phyloP scores from a whole-genome alignment of 176 grass and related monocot species.

The Thinopyrum elongatum region DNA sequence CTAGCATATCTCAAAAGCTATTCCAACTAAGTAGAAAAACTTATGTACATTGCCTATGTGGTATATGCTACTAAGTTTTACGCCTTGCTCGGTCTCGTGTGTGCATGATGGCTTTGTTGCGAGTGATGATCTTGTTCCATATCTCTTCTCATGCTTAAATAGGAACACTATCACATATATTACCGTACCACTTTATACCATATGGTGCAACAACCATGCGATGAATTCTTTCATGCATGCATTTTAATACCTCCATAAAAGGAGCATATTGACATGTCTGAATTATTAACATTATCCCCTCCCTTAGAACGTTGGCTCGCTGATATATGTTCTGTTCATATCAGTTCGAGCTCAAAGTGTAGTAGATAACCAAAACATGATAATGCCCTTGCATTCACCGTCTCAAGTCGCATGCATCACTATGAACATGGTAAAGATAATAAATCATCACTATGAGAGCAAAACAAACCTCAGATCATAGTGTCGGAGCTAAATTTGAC shows the following conservation, averaged over 20 bases:
- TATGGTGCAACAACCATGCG: neutral
- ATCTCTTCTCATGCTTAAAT: neutral
- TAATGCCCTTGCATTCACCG: no score
- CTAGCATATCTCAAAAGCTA: neutral
- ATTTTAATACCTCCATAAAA: neutral
- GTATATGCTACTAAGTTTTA: neutral
- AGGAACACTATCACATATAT: neutral
- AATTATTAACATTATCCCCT: neutral
- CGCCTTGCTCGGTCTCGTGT: no score
- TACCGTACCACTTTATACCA: neutral
- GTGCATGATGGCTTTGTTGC: no score
- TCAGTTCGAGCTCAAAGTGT: neutral
- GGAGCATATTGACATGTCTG: neutral
- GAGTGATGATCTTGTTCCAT: no score
- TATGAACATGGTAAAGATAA: no score
- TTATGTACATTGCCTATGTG: neutral
- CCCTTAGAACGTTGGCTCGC: no score
- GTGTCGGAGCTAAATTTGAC: no score
- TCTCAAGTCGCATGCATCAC: no score
- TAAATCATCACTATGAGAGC: no score
- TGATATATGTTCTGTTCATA: neutral
- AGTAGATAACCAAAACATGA: no score
- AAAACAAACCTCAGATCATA: no score
- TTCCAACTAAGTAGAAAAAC: neutral
- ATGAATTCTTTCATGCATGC: neutral